phyloP scores from a whole-genome alignment of 306 rosid genomes.

The Trichosanthes cucumerina region DNA sequence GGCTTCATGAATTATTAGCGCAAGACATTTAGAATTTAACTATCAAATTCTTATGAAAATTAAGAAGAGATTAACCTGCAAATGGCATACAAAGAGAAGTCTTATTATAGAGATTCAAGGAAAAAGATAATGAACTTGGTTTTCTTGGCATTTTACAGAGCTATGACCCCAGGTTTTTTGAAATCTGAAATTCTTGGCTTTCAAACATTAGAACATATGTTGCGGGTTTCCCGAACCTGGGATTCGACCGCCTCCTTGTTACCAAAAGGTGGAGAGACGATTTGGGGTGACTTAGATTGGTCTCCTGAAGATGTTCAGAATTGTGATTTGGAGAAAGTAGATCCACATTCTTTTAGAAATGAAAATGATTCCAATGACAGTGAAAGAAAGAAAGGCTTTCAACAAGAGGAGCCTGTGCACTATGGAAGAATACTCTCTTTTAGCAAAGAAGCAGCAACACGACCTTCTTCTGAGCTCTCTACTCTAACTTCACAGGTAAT shows the following conservation, averaged over 20 bases:
- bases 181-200: constrained; percentile 49
- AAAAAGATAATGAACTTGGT: background rate
- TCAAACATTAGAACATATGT: constrained; percentile 44
- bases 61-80: no score
- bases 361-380: constrained; percentile 17
- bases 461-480: constrained; percentile 44
- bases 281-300: constrained; percentile 67
- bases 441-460: constrained; percentile 41
- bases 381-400: constrained; percentile 17
- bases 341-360: constrained; percentile 15
- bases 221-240: constrained; percentile 62
- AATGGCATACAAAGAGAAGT: no score
- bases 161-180: constrained; percentile 49
- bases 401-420: constrained; percentile 25
- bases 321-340: constrained; percentile 28
- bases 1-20: background rate
- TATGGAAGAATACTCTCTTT: constrained; percentile 49
- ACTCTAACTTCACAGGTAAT: constrained; percentile 36
- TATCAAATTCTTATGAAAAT: background rate
- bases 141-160: constrained; percentile 32
- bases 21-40: background rate
- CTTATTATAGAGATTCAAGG: background rate
- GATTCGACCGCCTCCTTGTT: constrained; percentile 60
- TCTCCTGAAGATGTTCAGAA: constrained; percentile 38
- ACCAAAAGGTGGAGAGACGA: constrained; percentile 79